Conservation (phyloP, 1,284 basidiomycete genomes). For the Paramarasmius palmivorus region DNA sequence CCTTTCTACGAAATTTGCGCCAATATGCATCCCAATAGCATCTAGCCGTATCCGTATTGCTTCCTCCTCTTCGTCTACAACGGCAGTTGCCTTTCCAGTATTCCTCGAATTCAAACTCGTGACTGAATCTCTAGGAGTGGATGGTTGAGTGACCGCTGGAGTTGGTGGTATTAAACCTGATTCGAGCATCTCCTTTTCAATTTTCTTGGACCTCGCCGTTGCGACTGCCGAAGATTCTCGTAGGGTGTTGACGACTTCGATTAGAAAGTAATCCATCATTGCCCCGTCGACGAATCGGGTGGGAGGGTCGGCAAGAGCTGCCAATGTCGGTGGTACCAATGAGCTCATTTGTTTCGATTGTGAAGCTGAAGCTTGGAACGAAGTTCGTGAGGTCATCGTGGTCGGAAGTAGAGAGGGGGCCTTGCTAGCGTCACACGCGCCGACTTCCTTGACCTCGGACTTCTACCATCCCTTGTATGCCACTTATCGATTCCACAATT, state of each 20-base stretch:
- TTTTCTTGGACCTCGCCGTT: conserved; percentile 57
- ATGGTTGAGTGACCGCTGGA: conserved; percentile 39
- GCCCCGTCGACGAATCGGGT: conserved; percentile 67
- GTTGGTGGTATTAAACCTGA: conserved; percentile 62
- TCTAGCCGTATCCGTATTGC: conserved; percentile 73
- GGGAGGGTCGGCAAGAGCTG: conserved; percentile 61
- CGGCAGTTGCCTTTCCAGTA: conserved; percentile 30
- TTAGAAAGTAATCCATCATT: conserved; percentile 83
- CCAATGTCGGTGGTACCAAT: conserved; percentile 36
- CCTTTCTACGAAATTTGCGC: conserved; percentile 85
- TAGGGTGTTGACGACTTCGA: conserved; percentile 75
- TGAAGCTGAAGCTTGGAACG: conserved; percentile 33
- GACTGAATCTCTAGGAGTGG: conserved; percentile 51
- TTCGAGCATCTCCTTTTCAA: conserved; percentile 75
- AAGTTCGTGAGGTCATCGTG: conserved; percentile 34
- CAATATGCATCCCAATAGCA: conserved; percentile 84
- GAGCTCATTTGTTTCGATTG: conserved; percentile 32
- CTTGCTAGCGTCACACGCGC: not conserved
- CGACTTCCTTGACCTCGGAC: not conserved
- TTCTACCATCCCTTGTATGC: not conserved
- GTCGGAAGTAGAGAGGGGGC: not conserved
- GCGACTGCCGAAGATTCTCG: conserved; percentile 73
- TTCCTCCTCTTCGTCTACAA: conserved; percentile 72
- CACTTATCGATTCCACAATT: too few species aligned
- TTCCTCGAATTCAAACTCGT: conserved; percentile 42